Evolutionary conservation across 306 rosid genomes (phyloP).

Genomic region (Cucumis melo): DNA sequence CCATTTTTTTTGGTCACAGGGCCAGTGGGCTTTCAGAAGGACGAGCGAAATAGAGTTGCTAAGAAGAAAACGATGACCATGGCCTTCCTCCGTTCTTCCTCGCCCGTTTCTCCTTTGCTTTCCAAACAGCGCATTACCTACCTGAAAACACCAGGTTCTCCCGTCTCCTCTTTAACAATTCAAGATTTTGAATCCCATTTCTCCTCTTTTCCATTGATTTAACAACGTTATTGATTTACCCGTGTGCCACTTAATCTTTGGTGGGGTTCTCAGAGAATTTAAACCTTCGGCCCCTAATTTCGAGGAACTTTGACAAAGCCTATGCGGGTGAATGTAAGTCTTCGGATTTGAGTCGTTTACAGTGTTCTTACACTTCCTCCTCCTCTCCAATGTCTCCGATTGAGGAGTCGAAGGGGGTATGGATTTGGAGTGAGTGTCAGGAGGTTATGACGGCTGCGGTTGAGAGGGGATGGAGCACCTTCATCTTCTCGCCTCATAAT

Average conservation of each 20-base stretch:
- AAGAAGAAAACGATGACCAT: background rate
- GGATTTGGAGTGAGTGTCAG: constrained; percentile 71
- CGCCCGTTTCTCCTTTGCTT: background rate
- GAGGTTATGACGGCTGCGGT: constrained; percentile 78
- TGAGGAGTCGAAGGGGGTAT: constrained; percentile 47
- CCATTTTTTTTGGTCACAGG: background rate
- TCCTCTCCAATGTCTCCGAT: constrained; percentile 14
- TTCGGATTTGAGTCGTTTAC: constrained; percentile 17
- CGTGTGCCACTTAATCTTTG: background rate
- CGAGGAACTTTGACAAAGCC: background rate
- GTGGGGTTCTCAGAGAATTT: constrained; percentile 3
- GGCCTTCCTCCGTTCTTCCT: background rate
- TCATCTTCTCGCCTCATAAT: constrained; percentile 39
- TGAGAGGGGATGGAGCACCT: constrained; percentile 84
- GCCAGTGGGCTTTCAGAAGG: background rate
- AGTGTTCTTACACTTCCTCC: constrained; percentile 17
- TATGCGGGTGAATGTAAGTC: background rate
- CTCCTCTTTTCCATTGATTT: background rate
- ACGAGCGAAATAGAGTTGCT: background rate
- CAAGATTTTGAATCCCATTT: background rate
- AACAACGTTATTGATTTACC: background rate
- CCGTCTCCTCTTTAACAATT: background rate
- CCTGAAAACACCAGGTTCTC: background rate
- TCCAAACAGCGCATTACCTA: background rate
- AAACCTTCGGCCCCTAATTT: constrained; percentile 19